phyloP scores from a whole-genome alignment of 768 basidiomycete species.

The Fomitopsis serialis region DNA sequence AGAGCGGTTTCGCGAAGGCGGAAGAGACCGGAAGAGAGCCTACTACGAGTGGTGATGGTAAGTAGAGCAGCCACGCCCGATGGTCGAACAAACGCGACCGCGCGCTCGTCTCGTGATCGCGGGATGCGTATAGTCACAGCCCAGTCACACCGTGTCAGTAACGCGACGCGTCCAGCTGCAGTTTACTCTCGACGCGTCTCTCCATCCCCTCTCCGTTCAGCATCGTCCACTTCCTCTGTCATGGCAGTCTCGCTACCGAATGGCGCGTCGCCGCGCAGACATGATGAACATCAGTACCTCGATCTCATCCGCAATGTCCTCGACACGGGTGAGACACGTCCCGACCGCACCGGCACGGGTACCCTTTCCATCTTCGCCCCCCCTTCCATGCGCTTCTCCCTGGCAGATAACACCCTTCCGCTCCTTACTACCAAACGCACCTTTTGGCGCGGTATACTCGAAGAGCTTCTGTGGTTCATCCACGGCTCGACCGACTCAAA shows the following conservation, averaged over 20 bases:
- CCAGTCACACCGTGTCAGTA: neutral
- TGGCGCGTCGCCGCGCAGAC: conserved; percentile 19
- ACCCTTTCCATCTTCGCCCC: conserved; percentile 92
- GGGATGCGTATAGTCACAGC: no score
- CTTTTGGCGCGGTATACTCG: conserved; percentile 85
- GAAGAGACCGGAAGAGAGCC: no score
- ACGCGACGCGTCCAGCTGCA: neutral
- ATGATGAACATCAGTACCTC: conserved; percentile 91
- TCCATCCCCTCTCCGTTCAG: neutral
- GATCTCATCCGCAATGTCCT: conserved; percentile 74
- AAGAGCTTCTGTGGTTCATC: conserved; percentile 95
- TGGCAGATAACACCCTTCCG: conserved; percentile 69
- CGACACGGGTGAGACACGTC: conserved; percentile 66
- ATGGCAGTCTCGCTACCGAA: neutral
- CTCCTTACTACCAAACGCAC: conserved; percentile 94
- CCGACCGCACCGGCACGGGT: conserved; percentile 94
- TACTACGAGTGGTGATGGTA: no score
- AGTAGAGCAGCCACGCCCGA: no score
- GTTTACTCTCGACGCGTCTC: neutral
- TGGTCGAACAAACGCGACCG: no score
- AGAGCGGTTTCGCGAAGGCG: no score
- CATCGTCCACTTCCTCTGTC: neutral
- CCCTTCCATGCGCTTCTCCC: conserved; percentile 83
- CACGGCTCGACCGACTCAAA: conserved; percentile 78
- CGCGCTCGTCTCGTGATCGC: no score